A percentile compares a stretch with the other conserved stretches of the same genome.
Conservation (phyloP, 2,329 filamentous ascomycete species). For the Sarocladium oryzae region DNA sequence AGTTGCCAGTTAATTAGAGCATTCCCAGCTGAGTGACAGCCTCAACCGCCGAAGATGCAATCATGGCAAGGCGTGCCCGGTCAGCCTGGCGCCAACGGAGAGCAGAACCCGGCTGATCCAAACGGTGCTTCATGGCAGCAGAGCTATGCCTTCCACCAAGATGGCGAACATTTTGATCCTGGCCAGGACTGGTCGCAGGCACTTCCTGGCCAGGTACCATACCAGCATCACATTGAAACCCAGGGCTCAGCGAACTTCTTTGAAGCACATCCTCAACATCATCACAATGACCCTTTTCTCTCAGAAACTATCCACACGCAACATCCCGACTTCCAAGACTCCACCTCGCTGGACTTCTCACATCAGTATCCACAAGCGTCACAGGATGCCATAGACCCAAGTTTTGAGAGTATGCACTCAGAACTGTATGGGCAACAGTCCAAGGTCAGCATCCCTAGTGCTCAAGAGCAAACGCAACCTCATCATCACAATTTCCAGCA, state of each 20-base stretch:
- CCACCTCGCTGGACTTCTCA: constrained; percentile 22
- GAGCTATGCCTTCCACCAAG: constrained; percentile 25
- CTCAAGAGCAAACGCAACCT: constrained; percentile 22
- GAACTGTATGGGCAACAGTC: constrained; percentile 30
- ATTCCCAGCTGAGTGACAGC: no score
- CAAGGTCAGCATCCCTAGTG: constrained; percentile 22
- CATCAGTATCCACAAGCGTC: constrained; percentile 27
- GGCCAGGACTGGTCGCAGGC: constrained; percentile 32
- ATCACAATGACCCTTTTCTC: constrained; percentile 27
- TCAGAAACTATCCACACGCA: constrained; percentile 19
- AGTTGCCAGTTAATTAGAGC: background rate
- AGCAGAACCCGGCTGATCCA: constrained; percentile 9
- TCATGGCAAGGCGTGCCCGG: constrained; percentile 29
- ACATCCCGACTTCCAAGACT: constrained; percentile 23
- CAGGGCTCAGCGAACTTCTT: constrained; percentile 23
- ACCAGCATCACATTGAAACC: constrained; percentile 6
- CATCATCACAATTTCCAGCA: constrained; percentile 27
- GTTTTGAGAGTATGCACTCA: constrained; percentile 29
- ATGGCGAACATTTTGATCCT: constrained; percentile 31
- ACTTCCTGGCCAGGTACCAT: constrained; percentile 26
- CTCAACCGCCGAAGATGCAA: constrained; percentile 25
- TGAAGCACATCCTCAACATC: constrained; percentile 24
- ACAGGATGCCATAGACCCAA: constrained; percentile 30
- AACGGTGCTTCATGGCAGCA: constrained; percentile 25
- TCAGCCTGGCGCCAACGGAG: constrained; percentile 30